Percentiles rank a stretch among this genome's conserved stretches.
Conservation (phyloP, 192 early-diverging fungal species). For the Oehlia diaphana region DNA sequence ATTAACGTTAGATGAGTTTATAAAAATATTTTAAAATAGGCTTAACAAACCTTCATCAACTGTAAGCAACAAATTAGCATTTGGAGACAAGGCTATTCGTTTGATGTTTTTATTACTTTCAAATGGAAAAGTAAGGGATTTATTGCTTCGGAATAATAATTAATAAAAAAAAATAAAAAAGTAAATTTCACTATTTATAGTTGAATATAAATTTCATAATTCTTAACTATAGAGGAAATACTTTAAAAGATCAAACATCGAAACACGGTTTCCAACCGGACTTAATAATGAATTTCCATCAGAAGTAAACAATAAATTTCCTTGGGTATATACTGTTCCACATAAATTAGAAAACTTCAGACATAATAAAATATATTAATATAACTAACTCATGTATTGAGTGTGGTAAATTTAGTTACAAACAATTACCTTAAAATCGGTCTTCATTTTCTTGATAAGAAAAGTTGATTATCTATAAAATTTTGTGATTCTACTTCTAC, state of each 20-base stretch:
- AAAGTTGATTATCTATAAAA: not conserved
- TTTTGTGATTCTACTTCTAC: no score
- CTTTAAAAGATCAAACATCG: conserved; percentile 95
- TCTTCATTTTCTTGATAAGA: conserved; percentile 32
- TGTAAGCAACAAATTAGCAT: conserved; percentile 82
- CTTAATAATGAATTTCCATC: conserved; percentile 92
- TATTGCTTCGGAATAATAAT: conserved; percentile 64
- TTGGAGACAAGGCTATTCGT: conserved; percentile 86
- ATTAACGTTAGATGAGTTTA: not conserved
- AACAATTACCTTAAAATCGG: conserved; percentile 43
- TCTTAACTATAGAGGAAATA: conserved; percentile 31
- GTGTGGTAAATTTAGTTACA: no score
- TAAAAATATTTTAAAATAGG: not conserved
- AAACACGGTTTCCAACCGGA: conserved; percentile 95
- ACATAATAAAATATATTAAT: not conserved
- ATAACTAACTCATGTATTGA: no score
- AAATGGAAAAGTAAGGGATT: conserved; percentile 87
- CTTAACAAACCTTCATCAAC: conserved; percentile 77
- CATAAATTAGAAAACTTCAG: conserved; percentile 94
- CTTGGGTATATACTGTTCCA: conserved; percentile 95
- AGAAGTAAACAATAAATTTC: conserved; percentile 94
- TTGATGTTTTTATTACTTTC: conserved; percentile 92
- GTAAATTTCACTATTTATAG: not conserved
- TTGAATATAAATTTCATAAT: not conserved
- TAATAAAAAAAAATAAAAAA: conserved; percentile 4